Evolutionary conservation across 441 rosid species (phyloP).

Genomic region (Brassica hybrid): DNA sequence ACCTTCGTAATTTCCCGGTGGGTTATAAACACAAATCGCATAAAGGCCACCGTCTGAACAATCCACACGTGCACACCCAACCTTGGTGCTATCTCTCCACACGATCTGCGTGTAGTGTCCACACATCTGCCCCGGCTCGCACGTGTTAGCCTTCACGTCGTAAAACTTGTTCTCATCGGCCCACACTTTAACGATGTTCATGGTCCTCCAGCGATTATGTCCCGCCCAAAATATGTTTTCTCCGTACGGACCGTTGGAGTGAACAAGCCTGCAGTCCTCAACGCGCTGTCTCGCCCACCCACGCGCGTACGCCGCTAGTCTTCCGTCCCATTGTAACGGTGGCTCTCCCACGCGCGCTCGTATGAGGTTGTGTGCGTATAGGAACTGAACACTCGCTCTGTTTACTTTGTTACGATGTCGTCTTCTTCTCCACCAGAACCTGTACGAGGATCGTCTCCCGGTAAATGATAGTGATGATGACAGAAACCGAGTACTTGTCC

Average conservation of each 20-base stretch:
- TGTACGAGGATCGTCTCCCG: background rate
- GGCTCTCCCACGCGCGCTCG: slow-evolving; percentile 3
- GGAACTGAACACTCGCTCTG: background rate
- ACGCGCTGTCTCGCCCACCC: background rate
- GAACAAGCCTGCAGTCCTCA: background rate
- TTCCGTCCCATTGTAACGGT: background rate
- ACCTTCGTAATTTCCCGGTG: slow-evolving; percentile 7
- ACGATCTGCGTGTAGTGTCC: slow-evolving; percentile 8
- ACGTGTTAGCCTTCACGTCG: slow-evolving; percentile 9
- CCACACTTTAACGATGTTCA: background rate
- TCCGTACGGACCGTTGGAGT: background rate
- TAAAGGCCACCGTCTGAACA: background rate
- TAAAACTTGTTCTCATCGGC: background rate
- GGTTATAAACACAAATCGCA: slow-evolving; percentile 1
- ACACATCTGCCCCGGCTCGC: slow-evolving; percentile 5
- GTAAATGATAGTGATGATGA: background rate
- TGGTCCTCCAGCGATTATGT: background rate
- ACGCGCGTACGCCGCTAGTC: slow-evolving; percentile 5
- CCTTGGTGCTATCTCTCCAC: slow-evolving; percentile 7
- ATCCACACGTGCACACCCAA: slow-evolving; percentile 8
- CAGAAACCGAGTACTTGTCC: background rate
- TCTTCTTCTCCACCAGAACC: background rate
- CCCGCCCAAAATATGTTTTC: slow-evolving; percentile 11
- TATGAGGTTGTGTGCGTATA: slow-evolving; percentile 10
- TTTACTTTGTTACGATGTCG: slow-evolving; percentile 1